Percentiles rank a stretch among this genome's conserved stretches.
phyloP scores from a whole-genome alignment of 352 stramenopile genomes.

The Aphanomyces stellatus region DNA sequence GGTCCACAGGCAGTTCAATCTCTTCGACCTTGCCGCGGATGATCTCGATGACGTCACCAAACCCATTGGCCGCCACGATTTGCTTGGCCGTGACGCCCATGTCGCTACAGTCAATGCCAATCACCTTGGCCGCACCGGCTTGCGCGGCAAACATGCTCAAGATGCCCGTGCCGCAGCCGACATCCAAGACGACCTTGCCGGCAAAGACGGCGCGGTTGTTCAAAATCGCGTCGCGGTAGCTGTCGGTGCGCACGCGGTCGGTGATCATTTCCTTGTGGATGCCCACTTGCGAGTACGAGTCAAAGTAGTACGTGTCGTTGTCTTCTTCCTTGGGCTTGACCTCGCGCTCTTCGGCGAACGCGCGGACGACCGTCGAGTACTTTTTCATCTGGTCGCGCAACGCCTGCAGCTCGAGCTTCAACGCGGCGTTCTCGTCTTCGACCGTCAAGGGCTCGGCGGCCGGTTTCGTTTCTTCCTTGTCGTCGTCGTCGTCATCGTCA shows the following conservation, averaged over 20 bases:
- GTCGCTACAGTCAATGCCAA: constrained; percentile 92
- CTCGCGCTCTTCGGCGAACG: constrained; percentile 43
- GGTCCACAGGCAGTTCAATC: constrained; percentile 88
- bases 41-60: constrained; percentile 87
- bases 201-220: constrained; percentile 96
- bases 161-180: constrained; percentile 96
- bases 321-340: constrained; percentile 30
- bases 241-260: constrained; percentile 89
- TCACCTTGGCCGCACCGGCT: constrained; percentile 84
- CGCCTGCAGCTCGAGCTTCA: constrained; percentile 58
- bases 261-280: constrained; percentile 97
- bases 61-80: constrained; percentile 93
- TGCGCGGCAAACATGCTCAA: constrained; percentile 96
- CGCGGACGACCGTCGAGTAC: constrained; percentile 59
- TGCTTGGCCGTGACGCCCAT: constrained; percentile 91
- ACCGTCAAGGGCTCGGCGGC: constrained; percentile 25
- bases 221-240: constrained; percentile 97
- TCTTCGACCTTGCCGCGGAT: constrained; percentile 94
- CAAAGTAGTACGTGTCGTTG: constrained; percentile 95
- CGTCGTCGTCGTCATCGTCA: constrained; percentile 24
- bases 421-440: constrained; percentile 28
- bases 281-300: constrained; percentile 97
- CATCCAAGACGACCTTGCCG: constrained; percentile 95
- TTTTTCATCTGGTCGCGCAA: constrained; percentile 64
- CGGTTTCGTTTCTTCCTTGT: constrained; percentile 18